phyloP scores from a whole-genome alignment of 2,329 filamentous ascomycete genomes.

The Plenodomus lindquistii region DNA sequence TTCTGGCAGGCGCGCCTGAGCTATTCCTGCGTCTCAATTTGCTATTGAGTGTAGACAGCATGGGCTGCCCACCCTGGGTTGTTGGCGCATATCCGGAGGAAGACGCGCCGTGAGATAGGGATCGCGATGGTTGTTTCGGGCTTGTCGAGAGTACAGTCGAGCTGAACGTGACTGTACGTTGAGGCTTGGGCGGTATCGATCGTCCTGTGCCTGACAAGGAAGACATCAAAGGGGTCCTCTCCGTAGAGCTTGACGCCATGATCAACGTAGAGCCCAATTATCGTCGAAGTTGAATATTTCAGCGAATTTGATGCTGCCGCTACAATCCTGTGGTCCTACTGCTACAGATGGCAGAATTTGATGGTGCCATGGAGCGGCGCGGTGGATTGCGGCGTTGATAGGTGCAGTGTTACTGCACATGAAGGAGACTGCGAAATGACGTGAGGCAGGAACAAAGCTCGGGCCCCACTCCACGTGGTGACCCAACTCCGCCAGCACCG shows the following conservation, averaged over 20 bases:
- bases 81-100: conserved; percentile 36
- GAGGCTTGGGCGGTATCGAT: conserved; percentile 42
- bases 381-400: conserved; percentile 12
- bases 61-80: conserved; percentile 45
- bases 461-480: background rate
- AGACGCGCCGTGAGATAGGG: conserved; percentile 31
- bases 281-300: background rate
- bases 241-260: conserved; percentile 43
- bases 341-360: conserved; percentile 5
- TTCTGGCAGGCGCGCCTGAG: conserved; percentile 64
- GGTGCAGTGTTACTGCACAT: conserved; percentile 1
- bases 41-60: conserved; percentile 78
- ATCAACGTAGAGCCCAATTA: conserved; percentile 4
- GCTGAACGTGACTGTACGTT: conserved; percentile 77
- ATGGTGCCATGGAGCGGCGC: conserved; percentile 18
- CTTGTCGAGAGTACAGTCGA: conserved; percentile 57
- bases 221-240: conserved; percentile 44
- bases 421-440: background rate
- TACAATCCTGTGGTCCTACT: background rate
- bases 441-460: background rate
- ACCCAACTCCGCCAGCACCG: background rate
- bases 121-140: conserved; percentile 42
- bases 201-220: conserved; percentile 36
- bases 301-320: conserved; percentile 1
- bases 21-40: conserved; percentile 87